These are phyloP conservation scores for Erodium chrysanthum DNA, from an alignment of 441 rosid genomes.

Conservation along the genomic window DNA sequence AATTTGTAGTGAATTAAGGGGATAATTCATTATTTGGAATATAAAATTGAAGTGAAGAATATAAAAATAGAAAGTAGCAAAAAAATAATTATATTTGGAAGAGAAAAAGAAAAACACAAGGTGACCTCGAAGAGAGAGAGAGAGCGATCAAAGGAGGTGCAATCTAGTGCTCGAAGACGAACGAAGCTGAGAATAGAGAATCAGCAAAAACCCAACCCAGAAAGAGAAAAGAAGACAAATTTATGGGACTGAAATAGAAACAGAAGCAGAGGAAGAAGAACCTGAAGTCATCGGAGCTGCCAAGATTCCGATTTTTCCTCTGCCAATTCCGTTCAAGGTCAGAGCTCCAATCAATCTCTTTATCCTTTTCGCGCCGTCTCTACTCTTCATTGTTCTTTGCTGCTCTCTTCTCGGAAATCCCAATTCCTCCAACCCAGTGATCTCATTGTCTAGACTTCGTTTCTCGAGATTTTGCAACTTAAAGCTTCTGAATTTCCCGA, in stretches of 20 bases:
- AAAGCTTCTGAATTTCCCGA: constrained; percentile 26
- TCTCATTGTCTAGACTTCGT: constrained; percentile 39
- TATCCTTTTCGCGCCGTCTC: constrained; percentile 19
- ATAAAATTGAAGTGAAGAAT: too few relatives aligned
- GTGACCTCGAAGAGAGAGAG: too few relatives aligned
- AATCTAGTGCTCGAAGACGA: too few relatives aligned
- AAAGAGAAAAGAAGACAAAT: too few relatives aligned
- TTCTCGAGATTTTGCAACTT: constrained; percentile 24
- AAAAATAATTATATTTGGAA: too few relatives aligned
- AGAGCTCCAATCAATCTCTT: constrained; percentile 29
- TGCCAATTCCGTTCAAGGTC: constrained; percentile 29
- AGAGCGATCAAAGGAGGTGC: too few relatives aligned
- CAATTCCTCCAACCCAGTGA: constrained; percentile 38
- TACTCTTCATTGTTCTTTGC: constrained; percentile 32
- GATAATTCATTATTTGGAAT: too few relatives aligned
- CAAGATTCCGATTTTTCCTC: constrained; percentile 26
- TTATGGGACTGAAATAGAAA: not conserved
- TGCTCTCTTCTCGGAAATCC: constrained; percentile 31
- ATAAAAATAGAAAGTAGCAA: too few relatives aligned
- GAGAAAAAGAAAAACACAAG: too few relatives aligned
- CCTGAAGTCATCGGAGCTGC: constrained; percentile 2
- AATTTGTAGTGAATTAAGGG: too few relatives aligned
- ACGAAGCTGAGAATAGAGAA: too few relatives aligned
- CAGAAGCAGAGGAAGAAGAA: not conserved
- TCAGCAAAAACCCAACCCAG: too few relatives aligned